These are phyloP conservation scores for Paraconiothyrium brasiliense DNA, from an alignment of 2,329 filamentous ascomycete species.

Conservation along the genomic window DNA sequence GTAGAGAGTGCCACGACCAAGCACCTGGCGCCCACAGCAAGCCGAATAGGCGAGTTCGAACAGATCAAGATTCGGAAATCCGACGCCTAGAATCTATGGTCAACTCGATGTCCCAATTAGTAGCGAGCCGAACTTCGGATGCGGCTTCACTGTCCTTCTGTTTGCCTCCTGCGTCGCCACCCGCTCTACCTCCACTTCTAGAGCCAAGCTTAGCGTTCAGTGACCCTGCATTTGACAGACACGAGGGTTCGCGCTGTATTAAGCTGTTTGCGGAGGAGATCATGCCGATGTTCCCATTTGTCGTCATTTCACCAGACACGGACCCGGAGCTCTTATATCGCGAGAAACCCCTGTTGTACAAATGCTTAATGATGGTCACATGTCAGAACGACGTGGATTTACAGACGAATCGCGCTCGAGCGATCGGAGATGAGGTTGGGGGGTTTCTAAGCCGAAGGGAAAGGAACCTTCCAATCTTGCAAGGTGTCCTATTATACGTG, in stretches of 20 bases:
- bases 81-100: conserved; percentile 19
- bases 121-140: not conserved
- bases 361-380: conserved; percentile 19
- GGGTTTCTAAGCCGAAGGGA: conserved; percentile 13
- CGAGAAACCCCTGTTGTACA: conserved; percentile 18
- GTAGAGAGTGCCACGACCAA: conserved; percentile 16
- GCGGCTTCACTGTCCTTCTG: not conserved
- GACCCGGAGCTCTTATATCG: conserved; percentile 3
- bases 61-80: conserved; percentile 1
- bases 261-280: conserved; percentile 13
- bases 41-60: conserved; percentile 1
- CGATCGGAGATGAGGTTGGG: conserved; percentile 16
- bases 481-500: conserved; percentile 17
- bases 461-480: conserved; percentile 14
- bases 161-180: not conserved
- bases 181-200: not conserved
- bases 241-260: conserved; percentile 10
- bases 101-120: conserved; percentile 16
- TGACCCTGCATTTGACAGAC: not conserved
- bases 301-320: conserved; percentile 7
- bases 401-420: conserved; percentile 15
- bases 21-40: conserved; percentile 15
- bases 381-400: conserved; percentile 13
- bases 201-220: not conserved
- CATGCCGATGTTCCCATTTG: conserved; percentile 20